Percentiles rank a stretch among this genome's conserved stretches.
Conservation (phyloP, 2,329 filamentous ascomycete genomes). For the Chaetomium globosum region DNA sequence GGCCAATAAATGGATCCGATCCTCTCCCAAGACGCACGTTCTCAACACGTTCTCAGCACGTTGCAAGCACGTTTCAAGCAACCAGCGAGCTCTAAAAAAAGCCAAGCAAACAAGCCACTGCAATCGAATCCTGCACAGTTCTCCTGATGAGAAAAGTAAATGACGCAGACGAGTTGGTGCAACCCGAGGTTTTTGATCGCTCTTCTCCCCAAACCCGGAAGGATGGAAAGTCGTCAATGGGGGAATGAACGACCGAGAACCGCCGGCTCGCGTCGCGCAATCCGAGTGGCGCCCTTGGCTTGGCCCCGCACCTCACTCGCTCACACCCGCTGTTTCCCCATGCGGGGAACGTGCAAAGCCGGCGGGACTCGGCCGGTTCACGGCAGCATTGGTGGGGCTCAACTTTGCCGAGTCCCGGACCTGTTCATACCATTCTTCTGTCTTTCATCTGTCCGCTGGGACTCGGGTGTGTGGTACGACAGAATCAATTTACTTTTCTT, state of each 20-base stretch:
- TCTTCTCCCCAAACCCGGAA: neutral
- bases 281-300: conserved; percentile 2
- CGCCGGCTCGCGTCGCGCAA: conserved; percentile 18
- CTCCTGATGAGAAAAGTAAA: neutral
- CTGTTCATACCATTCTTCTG: neutral
- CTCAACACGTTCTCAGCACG: neutral
- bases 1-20: neutral
- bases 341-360: conserved; percentile 1
- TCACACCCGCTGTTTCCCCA: neutral
- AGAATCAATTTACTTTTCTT: neutral
- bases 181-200: conserved; percentile 4
- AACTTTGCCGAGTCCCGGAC: neutral
- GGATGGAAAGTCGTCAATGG: too few species aligned
- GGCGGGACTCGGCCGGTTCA: conserved; percentile 5
- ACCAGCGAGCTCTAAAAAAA: neutral
- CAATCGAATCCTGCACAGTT: neutral
- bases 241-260: neutral
- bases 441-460: neutral
- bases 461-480: neutral
- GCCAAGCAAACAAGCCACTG: neutral
- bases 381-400: neutral
- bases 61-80: neutral
- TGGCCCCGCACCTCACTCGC: neutral
- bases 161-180: neutral
- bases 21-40: neutral